Conservation (phyloP, 2,329 filamentous ascomycete species). For the Tolypocladium sp. region DNA sequence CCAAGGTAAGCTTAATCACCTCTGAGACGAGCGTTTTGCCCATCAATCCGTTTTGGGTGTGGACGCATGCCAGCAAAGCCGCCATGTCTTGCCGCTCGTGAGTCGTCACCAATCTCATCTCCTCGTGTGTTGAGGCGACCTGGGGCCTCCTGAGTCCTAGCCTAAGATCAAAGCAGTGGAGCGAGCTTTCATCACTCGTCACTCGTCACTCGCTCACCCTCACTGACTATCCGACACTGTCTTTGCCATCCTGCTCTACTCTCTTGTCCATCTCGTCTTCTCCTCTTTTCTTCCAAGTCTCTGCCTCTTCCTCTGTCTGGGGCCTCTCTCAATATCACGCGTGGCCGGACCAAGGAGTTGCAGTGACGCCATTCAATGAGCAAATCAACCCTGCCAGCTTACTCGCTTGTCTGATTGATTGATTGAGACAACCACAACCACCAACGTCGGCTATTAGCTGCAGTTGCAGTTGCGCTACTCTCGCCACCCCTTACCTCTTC, state of each 20-base stretch:
- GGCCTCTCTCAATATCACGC: not conserved
- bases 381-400: not conserved
- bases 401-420: not conserved
- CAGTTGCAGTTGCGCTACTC: not conserved
- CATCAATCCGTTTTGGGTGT: not conserved
- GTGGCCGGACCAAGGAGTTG: not conserved
- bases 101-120: not conserved
- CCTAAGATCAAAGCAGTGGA: not conserved
- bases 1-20: not conserved
- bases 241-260: not conserved
- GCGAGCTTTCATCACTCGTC: no score
- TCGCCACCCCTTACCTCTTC: not conserved
- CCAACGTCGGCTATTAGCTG: not conserved
- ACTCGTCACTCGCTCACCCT: no score
- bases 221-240: not conserved
- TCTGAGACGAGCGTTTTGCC: not conserved
- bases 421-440: not conserved
- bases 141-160: not conserved
- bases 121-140: not conserved
- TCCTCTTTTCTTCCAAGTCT: not conserved
- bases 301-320: not conserved
- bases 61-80: not conserved
- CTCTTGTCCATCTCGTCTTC: not conserved
- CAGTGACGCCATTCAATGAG: not conserved
- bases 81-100: not conserved